phyloP scores from a whole-genome alignment of 2,329 filamentous ascomycete genomes.

The Fusarium domesticum region DNA sequence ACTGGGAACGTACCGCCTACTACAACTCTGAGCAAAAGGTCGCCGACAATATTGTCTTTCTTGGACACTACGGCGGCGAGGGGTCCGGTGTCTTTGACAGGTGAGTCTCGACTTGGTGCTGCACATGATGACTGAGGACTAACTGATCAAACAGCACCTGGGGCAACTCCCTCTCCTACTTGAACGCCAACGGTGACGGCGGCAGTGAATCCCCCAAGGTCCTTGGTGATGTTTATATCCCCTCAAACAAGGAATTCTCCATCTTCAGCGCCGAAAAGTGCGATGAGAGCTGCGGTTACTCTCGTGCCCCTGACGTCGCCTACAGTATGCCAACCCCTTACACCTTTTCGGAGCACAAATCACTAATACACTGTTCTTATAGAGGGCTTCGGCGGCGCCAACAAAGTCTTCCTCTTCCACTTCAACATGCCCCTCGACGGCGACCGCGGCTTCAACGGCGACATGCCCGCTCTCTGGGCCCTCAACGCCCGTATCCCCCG shows the following conservation, averaged over 20 bases:
- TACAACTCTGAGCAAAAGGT: conserved; percentile 41
- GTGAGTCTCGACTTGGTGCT: conserved; percentile 31
- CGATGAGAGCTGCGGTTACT: conserved; percentile 42
- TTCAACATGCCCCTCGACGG: conserved; percentile 68
- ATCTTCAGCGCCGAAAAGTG: conserved; percentile 46
- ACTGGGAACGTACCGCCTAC: conserved; percentile 44
- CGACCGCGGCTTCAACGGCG: conserved; percentile 49
- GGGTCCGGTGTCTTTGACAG: conserved; percentile 43
- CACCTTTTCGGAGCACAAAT: not conserved
- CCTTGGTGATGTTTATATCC: conserved; percentile 39
- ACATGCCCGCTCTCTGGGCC: conserved; percentile 75
- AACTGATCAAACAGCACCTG: conserved; percentile 34
- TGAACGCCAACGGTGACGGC: conserved; percentile 40
- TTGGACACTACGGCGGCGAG: conserved; percentile 47
- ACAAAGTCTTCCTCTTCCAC: conserved; percentile 71
- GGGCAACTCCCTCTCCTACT: conserved; percentile 46
- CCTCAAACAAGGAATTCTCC: conserved; percentile 45
- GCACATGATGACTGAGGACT: conserved; percentile 2
- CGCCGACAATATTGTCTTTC: conserved; percentile 46
- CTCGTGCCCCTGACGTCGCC: conserved; percentile 42
- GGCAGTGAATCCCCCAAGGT: conserved; percentile 39
- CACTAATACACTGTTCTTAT: conserved; percentile 6
- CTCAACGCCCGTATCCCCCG: conserved; percentile 72
- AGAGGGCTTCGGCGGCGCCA: conserved; percentile 69
- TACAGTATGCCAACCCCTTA: conserved; percentile 38